These are phyloP conservation scores for Iris macrosiphon DNA, from an alignment of 106 monocot species.

Conservation along the genomic window DNA sequence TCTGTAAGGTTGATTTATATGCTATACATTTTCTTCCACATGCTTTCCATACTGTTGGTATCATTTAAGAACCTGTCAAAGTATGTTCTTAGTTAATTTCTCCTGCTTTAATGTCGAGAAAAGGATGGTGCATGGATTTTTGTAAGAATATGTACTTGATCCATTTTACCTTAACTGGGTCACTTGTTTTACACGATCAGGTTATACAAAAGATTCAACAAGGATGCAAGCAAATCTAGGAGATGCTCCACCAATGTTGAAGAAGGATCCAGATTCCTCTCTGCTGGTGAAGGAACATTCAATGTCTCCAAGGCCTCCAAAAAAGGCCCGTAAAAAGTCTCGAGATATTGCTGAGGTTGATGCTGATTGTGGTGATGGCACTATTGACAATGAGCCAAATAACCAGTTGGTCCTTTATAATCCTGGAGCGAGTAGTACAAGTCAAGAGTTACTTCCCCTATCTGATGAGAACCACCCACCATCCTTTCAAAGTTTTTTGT, in stretches of 20 bases:
- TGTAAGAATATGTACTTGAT: too few species aligned
- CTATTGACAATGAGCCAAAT: slow-evolving; percentile 1
- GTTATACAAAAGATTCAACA: not conserved
- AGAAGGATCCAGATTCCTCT: too few species aligned
- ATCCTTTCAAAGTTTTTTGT: slow-evolving; percentile 10
- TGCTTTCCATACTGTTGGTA: too few species aligned
- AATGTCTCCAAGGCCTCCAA: slow-evolving; percentile 1
- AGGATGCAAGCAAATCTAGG: not conserved
- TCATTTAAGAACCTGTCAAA: too few species aligned
- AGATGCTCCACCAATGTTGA: slow-evolving; percentile 1
- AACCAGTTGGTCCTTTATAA: slow-evolving; percentile 9
- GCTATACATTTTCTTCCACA: too few species aligned
- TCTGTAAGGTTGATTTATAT: too few species aligned
- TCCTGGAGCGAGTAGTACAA: slow-evolving; percentile 9
- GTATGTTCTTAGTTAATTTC: too few species aligned
- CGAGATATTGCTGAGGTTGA: slow-evolving; percentile 6
- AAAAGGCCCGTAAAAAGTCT: slow-evolving; percentile 7
- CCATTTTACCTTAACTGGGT: too few species aligned
- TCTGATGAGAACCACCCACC: slow-evolving; percentile 10
- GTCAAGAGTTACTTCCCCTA: slow-evolving; percentile 10
- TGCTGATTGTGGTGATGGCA: slow-evolving; percentile 5
- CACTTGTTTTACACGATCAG: too few species aligned
- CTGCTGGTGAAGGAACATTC: not conserved
- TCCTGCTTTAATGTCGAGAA: too few species aligned
- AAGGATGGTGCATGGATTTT: too few species aligned